These are phyloP conservation scores for Silene latifolia DNA, from an alignment of 148 eudicot species.

Conservation along the genomic window DNA sequence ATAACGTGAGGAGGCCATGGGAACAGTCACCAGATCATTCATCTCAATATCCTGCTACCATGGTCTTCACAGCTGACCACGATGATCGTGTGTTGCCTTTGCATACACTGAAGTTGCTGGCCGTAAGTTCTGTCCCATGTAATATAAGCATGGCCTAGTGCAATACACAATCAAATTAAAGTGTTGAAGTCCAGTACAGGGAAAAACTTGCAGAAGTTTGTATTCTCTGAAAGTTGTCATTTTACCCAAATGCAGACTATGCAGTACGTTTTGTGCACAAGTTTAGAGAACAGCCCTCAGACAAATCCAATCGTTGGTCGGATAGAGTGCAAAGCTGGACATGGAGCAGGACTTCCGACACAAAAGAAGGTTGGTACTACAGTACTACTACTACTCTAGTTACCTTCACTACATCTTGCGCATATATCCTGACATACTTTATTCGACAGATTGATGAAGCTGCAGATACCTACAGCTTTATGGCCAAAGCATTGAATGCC, in stretches of 20 bases:
- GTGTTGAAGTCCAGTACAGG: too few relatives aligned
- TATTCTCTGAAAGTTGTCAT: background rate
- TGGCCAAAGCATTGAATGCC: constrained; percentile 82
- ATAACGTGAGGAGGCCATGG: constrained; percentile 92
- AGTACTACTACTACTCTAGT: background rate
- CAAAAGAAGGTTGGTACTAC: constrained; percentile 60
- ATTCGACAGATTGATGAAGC: constrained; percentile 69
- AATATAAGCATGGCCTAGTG: background rate
- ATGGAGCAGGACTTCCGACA: constrained; percentile 88
- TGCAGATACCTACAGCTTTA: constrained; percentile 76
- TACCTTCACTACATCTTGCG: background rate
- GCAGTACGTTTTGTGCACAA: constrained; percentile 83
- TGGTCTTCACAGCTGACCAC: constrained; percentile 94
- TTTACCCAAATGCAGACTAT: constrained; percentile 45
- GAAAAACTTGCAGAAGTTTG: background rate
- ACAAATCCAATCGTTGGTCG: constrained; percentile 84
- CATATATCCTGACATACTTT: background rate
- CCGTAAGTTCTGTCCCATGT: constrained; percentile 47
- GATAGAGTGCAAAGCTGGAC: constrained; percentile 87
- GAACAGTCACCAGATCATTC: constrained; percentile 48
- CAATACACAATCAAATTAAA: too few relatives aligned
- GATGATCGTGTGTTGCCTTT: constrained; percentile 95
- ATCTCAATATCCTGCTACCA: constrained; percentile 76
- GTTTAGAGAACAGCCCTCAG: constrained; percentile 85
- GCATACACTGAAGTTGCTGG: constrained; percentile 77